Evolutionary conservation across 805 yeast species (phyloP).

Genomic region (Vanderwaltozyma tropicalis): DNA sequence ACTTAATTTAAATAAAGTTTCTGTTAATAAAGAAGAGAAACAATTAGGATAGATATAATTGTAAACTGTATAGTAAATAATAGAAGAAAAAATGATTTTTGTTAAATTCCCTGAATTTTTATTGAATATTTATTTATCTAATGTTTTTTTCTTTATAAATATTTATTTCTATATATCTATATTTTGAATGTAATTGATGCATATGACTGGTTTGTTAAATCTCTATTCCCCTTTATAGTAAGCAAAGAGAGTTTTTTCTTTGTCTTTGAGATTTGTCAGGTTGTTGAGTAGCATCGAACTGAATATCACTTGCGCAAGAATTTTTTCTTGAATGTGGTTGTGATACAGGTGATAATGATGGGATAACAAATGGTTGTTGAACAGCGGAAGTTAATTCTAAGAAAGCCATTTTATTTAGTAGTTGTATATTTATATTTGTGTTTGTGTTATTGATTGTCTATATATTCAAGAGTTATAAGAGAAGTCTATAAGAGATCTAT

Average conservation of each 20-base stretch:
- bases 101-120: no score
- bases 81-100: no score
- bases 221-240: neutral
- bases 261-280: constrained; percentile 3
- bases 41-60: constrained; percentile 10
- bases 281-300: no score
- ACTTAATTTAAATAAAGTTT: constrained; percentile 11
- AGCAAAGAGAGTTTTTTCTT: constrained; percentile 1
- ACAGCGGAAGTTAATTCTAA: constrained; percentile 46
- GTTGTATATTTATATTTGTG: neutral
- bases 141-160: no score
- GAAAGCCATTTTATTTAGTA: constrained; percentile 26
- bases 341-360: constrained; percentile 50
- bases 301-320: constrained; percentile 8
- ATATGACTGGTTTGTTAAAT: no score
- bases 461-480: no score
- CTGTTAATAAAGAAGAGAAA: constrained; percentile 9
- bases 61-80: no score
- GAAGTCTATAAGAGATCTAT: no score
- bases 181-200: no score
- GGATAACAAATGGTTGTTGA: constrained; percentile 55
- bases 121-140: neutral
- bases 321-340: constrained; percentile 26
- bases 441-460: no score
- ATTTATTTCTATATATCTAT: no score